Base-by-base conservation (phyloP, 176 grass and related monocot genomes). In the Cymbopogon citratus region DNA sequence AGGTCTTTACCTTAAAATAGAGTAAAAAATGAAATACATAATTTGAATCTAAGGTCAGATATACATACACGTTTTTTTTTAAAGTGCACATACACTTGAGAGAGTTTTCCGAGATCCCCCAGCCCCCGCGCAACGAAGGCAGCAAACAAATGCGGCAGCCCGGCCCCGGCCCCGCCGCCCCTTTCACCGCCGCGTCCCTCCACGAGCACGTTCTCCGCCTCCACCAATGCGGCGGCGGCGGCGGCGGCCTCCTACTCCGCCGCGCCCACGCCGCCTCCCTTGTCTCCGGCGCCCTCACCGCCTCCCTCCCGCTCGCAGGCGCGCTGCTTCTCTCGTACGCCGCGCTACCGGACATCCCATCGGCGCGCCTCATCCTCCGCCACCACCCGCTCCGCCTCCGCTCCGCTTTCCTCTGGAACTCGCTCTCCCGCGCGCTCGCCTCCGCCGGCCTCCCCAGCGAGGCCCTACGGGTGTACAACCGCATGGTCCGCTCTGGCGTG, bases 321-420 rank as follows among this genome's bases (percentile, higher is more conserved):
- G 83, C 89, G 15, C 77, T 94, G 21, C 83, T 94, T 40, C 91
- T 97, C 71, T 90, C 91, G 12, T 91, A 97, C 75, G 76, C 89
- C 3, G 82, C 89, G 63, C 33, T 33, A 33, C 31, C 11, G 25
- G 87, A 88, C 71, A 56, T 91, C 25, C 23, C 70, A 14, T 81
- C 91, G 26, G 81, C 90, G 19, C 75, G 77, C 83, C 90, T 54
- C 2, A 33, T 91, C 78, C 90, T 91, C 40, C 29, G 18, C 28
- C 75, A 75, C 71, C 84, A 85, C 69, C 89, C 87, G 2, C 83
- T 88, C 73, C 82, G 76, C 10, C 25, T 84, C 13, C 26, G 73
- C 14, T 81, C 82, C 2, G 78, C 92, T 25, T 92, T 98, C 90
- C 84, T 94, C 34, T 97, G 92, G 31, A 97, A 97, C 64, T 90